Evolutionary conservation across 768 basidiomycete species (phyloP), one percentile per base, ranked within the genome.

Genomic region (Mycena belliarum): DNA sequence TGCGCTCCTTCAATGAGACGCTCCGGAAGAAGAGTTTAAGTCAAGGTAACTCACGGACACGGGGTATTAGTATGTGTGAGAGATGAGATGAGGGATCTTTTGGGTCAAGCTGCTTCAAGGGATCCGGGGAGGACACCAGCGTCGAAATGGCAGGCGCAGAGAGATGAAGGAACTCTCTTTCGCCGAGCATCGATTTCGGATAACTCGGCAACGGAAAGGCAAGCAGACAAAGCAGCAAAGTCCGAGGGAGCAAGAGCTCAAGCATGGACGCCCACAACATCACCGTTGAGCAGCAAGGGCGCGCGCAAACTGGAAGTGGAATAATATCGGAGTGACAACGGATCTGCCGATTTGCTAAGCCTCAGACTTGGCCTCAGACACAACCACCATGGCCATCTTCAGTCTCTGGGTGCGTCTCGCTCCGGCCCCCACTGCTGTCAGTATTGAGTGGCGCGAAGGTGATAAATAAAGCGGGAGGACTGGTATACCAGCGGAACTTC

Each of bases 391-490:
- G 91, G 80, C 87, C 56, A 84, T 93, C 70, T 91, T 82, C 68
- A 84, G 88, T 66, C 83, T 93, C 49, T 93, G 92, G 91, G 91
- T 90, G 75, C 50, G 78, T 69, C n/a, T 32, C 16, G 50, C 45
- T 53, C 37, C 42, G 49, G 42, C 25, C 15, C 49, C 51, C 4
- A 18, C 35, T 23, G 5, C 26, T 54, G 20, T 38, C 45, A 7
- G 21, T 43, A 40, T 29, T 53, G 38, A 63, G 64, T n/a, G 25
- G 24, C 43, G 20, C 71, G 57, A 70, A 94, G 91, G 85, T 98
- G 55, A 96, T 98, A 68, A 98, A 98, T 74, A 98, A 98, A 78
- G 97, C 97, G 15, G 97, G 97, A 25, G 97, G 97, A 8, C 82
- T 98, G 32, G 89, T 98, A 42, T 98, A 95, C 75, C 90, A 95